Evolutionary conservation across 305 asterid genomes (phyloP), one percentile per base, ranked within the genome.

Genomic region (Caryopteris hybrid): DNA sequence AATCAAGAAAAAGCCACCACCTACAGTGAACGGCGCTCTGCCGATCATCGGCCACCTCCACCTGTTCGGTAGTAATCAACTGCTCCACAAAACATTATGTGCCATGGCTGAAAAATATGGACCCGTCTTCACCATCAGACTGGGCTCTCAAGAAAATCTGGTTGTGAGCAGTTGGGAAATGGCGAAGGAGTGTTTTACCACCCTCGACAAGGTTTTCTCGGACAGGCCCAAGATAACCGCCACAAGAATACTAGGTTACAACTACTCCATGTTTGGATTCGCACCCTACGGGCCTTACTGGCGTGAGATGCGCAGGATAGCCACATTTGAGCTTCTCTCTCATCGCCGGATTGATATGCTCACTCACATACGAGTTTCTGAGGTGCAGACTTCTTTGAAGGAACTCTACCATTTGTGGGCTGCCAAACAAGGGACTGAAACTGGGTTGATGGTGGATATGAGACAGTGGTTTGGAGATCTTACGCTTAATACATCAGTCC

Each of bases 381-480:
- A 70, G 55, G 22, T 70, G 45, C 27, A 20, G 38, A 17, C 46
- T 41, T 50, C 69, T 1, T 36, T 69, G 63, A 61, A 18, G 22
- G 68, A 60, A 5, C 53, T 70, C 16, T 41, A 60, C 10, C 17
- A 41, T 3, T 9, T 11, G 55, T 66, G 43, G 52, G 29, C 1
- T 3, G 36, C 51, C 42, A 46, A 48, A 46, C 31, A 22, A 3
- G n/a, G 29, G n/a, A n/a, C n/a, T n/a, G n/a, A n/a, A n/a, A n/a
- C n/a, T 50, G 16, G 31, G 31, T 25, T 25, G 31, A 13, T 31
- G 8, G 69, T 77, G 53, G 83, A 83, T 8, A 76, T 83, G 74
- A 78, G 75, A 69, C 45, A 64, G 9, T 83, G 82, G 84, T 78
- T 83, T 7, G 74, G 64, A 3, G 73, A 76, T 45, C 25, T 80